phyloP scores from a whole-genome alignment of 768 basidiomycete species.

The Leccinum aurantiacum region DNA sequence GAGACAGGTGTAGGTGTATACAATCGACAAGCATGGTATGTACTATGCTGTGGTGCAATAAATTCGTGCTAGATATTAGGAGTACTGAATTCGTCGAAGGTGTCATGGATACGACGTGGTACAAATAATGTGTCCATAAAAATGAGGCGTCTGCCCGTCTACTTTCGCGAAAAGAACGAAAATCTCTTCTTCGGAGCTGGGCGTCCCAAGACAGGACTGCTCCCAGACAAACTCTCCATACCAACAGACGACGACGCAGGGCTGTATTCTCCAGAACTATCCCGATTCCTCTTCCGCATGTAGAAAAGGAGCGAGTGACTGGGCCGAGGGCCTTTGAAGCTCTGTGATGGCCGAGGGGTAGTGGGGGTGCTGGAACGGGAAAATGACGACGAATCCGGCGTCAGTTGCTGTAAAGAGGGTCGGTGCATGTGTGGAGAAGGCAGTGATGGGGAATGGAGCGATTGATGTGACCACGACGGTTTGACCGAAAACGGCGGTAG shows the following conservation, averaged over 20 bases:
- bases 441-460: conserved; percentile 18
- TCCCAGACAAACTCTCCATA: conserved; percentile 17
- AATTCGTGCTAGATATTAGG: conserved; percentile 18
- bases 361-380: conserved; percentile 34
- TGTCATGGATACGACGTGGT: conserved; percentile 18
- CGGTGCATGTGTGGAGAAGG: conserved; percentile 25
- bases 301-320: conserved; percentile 32
- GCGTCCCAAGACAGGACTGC: conserved; percentile 6
- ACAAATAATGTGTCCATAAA: conserved; percentile 11
- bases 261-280: conserved; percentile 18
- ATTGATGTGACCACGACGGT: conserved; percentile 21
- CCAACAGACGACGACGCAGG: conserved; percentile 26
- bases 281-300: conserved; percentile 32
- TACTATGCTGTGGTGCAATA: conserved; percentile 17
- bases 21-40: conserved; percentile 7
- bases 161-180: conserved; percentile 33
- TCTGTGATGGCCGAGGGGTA: conserved; percentile 25
- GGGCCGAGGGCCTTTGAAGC: conserved; percentile 27
- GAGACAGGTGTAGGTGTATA: conserved; percentile 8
- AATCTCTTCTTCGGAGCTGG: conserved; percentile 28
- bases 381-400: conserved; percentile 31
- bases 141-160: conserved; percentile 11
- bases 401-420: conserved; percentile 30
- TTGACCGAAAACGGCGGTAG: conserved; percentile 28
- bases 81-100: conserved; percentile 13